phyloP scores from a whole-genome alignment of 2,329 filamentous ascomycete species.

The Aspergillus tubingensis region DNA sequence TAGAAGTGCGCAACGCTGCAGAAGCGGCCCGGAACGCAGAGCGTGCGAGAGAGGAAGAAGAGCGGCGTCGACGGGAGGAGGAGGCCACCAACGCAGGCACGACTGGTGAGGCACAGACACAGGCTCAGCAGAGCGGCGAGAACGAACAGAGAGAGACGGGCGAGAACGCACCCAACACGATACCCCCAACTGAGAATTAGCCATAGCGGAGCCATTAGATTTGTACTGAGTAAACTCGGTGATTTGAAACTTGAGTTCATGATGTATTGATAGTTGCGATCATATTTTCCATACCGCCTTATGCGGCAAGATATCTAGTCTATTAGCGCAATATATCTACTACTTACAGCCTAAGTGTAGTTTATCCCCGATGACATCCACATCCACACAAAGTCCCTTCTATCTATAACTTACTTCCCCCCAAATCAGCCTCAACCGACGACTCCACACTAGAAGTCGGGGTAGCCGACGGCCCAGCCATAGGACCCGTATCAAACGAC shows the following conservation, averaged over 20 bases:
- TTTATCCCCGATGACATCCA: no score
- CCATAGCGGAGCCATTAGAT: neutral
- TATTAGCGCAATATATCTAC: neutral
- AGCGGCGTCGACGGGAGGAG: constrained; percentile 25
- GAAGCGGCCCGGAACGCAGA: constrained; percentile 41
- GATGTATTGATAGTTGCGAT: constrained; percentile 7
- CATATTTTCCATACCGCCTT: neutral
- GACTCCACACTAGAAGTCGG: constrained; percentile 11
- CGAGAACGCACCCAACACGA: constrained; percentile 9
- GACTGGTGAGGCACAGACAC: constrained; percentile 9
- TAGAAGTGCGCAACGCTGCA: constrained; percentile 57
- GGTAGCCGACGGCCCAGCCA: constrained; percentile 27
- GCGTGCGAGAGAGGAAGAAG: constrained; percentile 29
- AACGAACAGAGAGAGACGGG: neutral
- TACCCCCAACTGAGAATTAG: constrained; percentile 18
- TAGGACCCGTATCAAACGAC: constrained; percentile 44
- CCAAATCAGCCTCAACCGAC: neutral
- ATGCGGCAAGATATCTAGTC: constrained; percentile 6
- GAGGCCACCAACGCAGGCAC: constrained; percentile 16
- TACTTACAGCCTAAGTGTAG: no score
- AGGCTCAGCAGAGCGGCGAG: constrained; percentile 1
- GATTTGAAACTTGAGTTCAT: neutral
- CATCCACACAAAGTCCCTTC: no score
- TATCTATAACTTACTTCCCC: constrained; percentile 25
- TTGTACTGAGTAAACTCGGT: constrained; percentile 6